Percentiles rank a stretch among this genome's conserved stretches.
These are phyloP conservation scores for Rehmannia glutinosa DNA, from an alignment of 257 asterid genomes.

Conservation along the genomic window DNA sequence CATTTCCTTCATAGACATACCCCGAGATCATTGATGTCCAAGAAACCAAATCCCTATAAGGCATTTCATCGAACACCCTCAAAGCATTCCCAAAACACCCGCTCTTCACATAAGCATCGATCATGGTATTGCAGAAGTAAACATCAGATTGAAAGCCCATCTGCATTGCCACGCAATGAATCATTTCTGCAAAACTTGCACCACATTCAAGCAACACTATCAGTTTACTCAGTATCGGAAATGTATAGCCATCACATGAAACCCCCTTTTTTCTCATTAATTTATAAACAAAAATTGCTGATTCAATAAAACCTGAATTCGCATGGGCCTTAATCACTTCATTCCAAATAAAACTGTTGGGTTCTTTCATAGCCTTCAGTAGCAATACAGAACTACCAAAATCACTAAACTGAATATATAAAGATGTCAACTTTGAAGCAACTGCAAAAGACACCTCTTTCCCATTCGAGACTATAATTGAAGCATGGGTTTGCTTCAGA, in stretches of 20 bases:
- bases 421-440: constrained; percentile 29
- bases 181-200: constrained; percentile 22
- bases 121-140: constrained; percentile 38
- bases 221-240: constrained; percentile 34
- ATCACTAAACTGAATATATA: constrained; percentile 27
- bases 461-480: constrained; percentile 24
- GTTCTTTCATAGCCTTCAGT: constrained; percentile 21
- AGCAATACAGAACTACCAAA: constrained; percentile 22
- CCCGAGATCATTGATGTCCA: constrained; percentile 46
- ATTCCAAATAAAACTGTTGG: constrained; percentile 37
- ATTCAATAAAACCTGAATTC: constrained; percentile 19
- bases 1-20: constrained; percentile 23
- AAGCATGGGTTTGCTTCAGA: constrained; percentile 38
- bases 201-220: constrained; percentile 12
- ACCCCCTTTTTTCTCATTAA: constrained; percentile 38
- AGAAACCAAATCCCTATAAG: constrained; percentile 40
- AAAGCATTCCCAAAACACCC: constrained; percentile 27
- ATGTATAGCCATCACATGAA: constrained; percentile 41
- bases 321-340: constrained; percentile 28
- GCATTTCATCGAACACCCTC: constrained; percentile 44
- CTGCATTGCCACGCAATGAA: constrained; percentile 33
- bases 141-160: constrained; percentile 41
- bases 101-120: constrained; percentile 16
- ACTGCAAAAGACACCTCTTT: background rate
- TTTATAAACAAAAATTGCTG: constrained; percentile 29